phyloP scores from a whole-genome alignment of 2,329 filamentous ascomycete genomes.

The Chaetomium strumarium region DNA sequence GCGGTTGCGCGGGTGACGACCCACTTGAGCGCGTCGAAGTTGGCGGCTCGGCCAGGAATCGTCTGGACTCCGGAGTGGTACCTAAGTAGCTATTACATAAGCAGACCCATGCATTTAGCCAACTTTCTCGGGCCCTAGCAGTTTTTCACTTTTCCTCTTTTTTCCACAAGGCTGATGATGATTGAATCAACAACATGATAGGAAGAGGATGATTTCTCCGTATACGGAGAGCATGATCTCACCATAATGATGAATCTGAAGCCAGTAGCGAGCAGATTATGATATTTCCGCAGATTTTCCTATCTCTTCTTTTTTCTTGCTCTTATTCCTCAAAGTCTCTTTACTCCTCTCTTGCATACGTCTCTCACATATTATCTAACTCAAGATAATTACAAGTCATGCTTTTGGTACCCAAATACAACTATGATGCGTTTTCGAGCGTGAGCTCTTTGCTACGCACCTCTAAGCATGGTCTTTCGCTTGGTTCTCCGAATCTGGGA shows the following conservation, averaged over 20 bases:
- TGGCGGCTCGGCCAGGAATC: background rate
- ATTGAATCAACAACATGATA: slow-evolving; percentile 55
- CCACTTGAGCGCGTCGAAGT: background rate
- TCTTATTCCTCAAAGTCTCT: no score
- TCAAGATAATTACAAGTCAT: no score
- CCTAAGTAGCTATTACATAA: slow-evolving; percentile 16
- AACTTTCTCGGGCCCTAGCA: slow-evolving; percentile 10
- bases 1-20: no score
- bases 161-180: slow-evolving; percentile 52
- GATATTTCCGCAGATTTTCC: background rate
- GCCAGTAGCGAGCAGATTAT: slow-evolving; percentile 28
- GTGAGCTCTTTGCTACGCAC: no score
- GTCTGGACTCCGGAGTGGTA: background rate
- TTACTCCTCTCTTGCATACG: no score
- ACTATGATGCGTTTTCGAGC: no score
- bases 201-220: slow-evolving; percentile 61
- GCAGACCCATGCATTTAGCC: slow-evolving; percentile 15
- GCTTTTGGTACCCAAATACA: no score
- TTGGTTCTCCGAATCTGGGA: no score
- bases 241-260: slow-evolving; percentile 53
- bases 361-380: no score
- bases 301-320: background rate
- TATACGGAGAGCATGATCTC: slow-evolving; percentile 52
- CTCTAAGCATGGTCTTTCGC: no score
- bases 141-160: slow-evolving; percentile 26